Evolutionary conservation across 495 filamentous ascomycete genomes (phyloP).

Genomic region (Penicillium malachiteum): DNA sequence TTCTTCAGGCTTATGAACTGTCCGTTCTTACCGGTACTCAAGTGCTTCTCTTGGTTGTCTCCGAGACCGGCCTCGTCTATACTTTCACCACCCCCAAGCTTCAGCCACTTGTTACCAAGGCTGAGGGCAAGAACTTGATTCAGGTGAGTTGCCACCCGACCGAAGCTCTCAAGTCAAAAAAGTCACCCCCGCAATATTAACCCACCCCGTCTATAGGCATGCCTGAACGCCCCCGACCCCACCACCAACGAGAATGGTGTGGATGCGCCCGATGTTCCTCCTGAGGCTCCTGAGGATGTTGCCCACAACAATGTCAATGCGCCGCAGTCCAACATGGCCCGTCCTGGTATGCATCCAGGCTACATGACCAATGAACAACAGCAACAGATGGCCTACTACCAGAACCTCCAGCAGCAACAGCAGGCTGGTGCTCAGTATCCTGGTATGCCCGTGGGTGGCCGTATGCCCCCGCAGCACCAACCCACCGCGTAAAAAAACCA

Average conservation of each 20-base stretch:
- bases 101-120: constrained; percentile 97
- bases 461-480: constrained; percentile 57
- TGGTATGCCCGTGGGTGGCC: constrained; percentile 53
- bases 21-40: constrained; percentile 98
- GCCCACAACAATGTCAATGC: constrained; percentile 52
- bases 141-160: constrained; percentile 63
- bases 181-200: not conserved
- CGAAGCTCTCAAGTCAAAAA: not conserved
- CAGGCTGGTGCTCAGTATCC: constrained; percentile 56
- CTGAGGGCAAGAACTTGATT: constrained; percentile 99
- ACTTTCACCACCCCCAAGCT: constrained; percentile 99
- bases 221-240: constrained; percentile 96
- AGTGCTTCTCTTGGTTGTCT: constrained; percentile 95
- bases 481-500: constrained; percentile 46
- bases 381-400: constrained; percentile 59
- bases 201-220: constrained; percentile 60
- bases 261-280: constrained; percentile 58
- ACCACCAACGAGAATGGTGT: constrained; percentile 87
- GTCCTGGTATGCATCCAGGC: constrained; percentile 50
- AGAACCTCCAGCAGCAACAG: constrained; percentile 57
- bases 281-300: constrained; percentile 58
- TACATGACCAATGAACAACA: constrained; percentile 59
- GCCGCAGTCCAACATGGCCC: constrained; percentile 51
- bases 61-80: constrained; percentile 97
- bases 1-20: constrained; percentile 83